Evolutionary conservation across 306 rosid species (phyloP).

Genomic region (Neltuma alba): DNA sequence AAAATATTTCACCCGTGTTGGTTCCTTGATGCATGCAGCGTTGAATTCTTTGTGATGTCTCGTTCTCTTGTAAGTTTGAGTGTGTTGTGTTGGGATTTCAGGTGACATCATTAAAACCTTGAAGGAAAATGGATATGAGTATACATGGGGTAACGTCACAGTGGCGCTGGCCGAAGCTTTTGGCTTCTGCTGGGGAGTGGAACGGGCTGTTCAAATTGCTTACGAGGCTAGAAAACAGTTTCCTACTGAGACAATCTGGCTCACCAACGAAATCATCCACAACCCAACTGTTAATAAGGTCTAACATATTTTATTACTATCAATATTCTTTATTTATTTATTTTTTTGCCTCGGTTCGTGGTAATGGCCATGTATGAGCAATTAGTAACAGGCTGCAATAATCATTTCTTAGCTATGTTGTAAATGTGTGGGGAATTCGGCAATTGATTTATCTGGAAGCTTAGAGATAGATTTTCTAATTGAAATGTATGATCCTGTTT

Average conservation of each 20-base stretch:
- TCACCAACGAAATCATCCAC: constrained; percentile 96
- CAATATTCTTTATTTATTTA: constrained; percentile 3
- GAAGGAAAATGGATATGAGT: constrained; percentile 77
- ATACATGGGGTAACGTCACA: constrained; percentile 87
- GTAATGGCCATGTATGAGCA: not conserved
- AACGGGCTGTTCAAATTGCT: constrained; percentile 96
- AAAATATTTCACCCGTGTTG: not conserved
- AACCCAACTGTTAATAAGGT: constrained; percentile 97
- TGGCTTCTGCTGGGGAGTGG: constrained; percentile 99
- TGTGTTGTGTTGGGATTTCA: constrained; percentile 40
- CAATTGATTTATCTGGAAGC: not conserved
- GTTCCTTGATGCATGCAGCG: not conserved
- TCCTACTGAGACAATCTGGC: constrained; percentile 81
- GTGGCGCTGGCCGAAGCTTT: constrained; percentile 86
- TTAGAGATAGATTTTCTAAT: not conserved
- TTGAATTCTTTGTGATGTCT: not conserved
- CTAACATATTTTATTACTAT: constrained; percentile 1
- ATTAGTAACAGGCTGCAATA: not conserved
- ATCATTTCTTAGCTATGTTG: not conserved
- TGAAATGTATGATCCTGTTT: not conserved
- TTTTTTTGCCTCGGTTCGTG: not conserved
- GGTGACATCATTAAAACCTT: constrained; percentile 89
- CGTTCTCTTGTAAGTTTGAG: constrained; percentile 28
- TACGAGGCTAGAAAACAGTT: constrained; percentile 97
- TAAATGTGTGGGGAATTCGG: not conserved